Evolutionary conservation across 2,329 filamentous ascomycete genomes (phyloP).

Genomic region (Ilyonectria destructans): DNA sequence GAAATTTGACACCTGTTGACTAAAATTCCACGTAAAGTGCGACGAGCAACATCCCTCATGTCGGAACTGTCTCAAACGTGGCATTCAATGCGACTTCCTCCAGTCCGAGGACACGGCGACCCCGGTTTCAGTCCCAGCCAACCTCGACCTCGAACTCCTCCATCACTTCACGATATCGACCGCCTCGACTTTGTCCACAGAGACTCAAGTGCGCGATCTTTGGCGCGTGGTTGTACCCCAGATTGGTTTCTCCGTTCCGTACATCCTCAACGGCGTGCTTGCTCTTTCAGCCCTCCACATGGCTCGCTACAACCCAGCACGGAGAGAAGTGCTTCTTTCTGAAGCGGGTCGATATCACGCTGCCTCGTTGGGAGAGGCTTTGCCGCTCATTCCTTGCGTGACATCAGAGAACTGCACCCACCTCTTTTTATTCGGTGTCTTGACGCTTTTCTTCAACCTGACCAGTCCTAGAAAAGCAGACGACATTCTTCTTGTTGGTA

Average conservation of each 20-base stretch:
- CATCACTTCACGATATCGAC: constrained; percentile 29
- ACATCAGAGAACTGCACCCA: constrained; percentile 29
- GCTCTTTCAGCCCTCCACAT: constrained; percentile 25
- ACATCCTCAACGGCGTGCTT: constrained; percentile 25
- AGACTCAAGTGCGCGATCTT: constrained; percentile 23
- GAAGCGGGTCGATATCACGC: constrained; percentile 33
- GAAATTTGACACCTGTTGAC: neutral
- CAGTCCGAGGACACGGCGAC: neutral
- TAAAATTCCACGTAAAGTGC: constrained; percentile 10
- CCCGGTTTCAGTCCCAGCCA: neutral
- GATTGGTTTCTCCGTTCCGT: constrained; percentile 25
- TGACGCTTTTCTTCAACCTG: constrained; percentile 37
- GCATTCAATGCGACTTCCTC: constrained; percentile 21
- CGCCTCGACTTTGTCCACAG: constrained; percentile 14
- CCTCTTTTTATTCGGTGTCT: constrained; percentile 36
- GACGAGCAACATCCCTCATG: constrained; percentile 30
- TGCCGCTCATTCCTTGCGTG: constrained; percentile 34
- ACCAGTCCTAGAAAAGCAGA: constrained; percentile 35
- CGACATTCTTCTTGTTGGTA: constrained; percentile 36
- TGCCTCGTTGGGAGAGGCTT: constrained; percentile 26
- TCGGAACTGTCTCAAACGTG: constrained; percentile 24
- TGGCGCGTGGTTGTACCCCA: constrained; percentile 28
- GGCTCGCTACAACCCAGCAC: constrained; percentile 22
- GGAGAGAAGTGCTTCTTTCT: constrained; percentile 23
- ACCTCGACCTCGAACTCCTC: constrained; percentile 20